phyloP scores from a whole-genome alignment of 352 stramenopile species.

The Paralagenidium karlingii region DNA sequence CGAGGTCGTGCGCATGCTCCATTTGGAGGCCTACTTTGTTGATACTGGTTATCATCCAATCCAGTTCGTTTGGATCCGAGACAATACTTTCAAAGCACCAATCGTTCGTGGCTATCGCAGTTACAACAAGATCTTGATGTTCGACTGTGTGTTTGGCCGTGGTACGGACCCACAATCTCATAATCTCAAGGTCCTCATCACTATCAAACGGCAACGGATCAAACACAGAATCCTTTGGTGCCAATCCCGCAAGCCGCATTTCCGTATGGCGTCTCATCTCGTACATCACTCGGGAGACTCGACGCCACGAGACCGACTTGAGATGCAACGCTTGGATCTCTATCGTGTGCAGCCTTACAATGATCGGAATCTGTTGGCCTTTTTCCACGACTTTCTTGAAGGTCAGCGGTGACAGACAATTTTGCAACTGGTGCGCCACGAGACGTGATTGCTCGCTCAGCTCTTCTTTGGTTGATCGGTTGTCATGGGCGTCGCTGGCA shows the following conservation, averaged over 20 bases:
- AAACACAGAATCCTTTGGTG: too few species aligned
- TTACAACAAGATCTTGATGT: too few species aligned
- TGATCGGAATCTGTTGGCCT: slow-evolving; percentile 20
- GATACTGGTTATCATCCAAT: slow-evolving; percentile 44
- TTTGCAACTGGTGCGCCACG: neutral
- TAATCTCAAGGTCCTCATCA: slow-evolving; percentile 12
- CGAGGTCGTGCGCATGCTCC: too few species aligned
- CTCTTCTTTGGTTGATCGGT: too few species aligned
- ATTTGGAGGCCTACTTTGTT: too few species aligned
- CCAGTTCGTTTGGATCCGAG: slow-evolving; percentile 32
- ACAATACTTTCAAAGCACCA: slow-evolving; percentile 47
- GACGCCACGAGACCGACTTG: slow-evolving; percentile 16
- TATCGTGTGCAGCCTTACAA: too few species aligned
- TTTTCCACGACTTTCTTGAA: slow-evolving; percentile 38
- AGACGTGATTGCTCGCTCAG: slow-evolving; percentile 9
- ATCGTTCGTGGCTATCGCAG: slow-evolving; percentile 12
- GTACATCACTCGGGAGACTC: neutral
- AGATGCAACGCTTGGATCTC: slow-evolving; percentile 37
- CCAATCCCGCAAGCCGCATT: neutral
- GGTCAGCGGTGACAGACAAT: slow-evolving; percentile 7
- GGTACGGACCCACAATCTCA: slow-evolving; percentile 23
- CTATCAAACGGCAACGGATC: neutral
- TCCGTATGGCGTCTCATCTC: neutral
- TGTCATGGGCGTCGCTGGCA: too few species aligned
- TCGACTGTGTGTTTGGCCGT: slow-evolving; percentile 25